These are phyloP conservation scores for Neonectria faginata DNA, from an alignment of 2,329 filamentous ascomycete species.

Conservation along the genomic window DNA sequence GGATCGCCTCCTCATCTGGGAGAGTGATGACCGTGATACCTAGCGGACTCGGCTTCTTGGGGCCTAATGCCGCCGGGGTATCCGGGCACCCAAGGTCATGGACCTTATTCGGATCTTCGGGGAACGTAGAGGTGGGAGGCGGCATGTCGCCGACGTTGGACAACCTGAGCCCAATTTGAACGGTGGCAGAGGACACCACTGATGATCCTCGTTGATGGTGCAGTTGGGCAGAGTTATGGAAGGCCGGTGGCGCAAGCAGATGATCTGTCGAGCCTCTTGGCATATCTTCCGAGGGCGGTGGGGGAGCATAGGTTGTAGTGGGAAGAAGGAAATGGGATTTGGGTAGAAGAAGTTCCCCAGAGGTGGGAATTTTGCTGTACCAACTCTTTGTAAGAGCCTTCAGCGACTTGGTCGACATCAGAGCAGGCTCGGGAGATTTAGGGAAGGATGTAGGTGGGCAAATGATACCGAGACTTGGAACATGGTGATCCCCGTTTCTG, in stretches of 20 bases:
- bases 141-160: conserved; percentile 68
- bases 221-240: conserved; percentile 52
- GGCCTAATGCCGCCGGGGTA: conserved; percentile 31
- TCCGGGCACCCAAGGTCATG: conserved; percentile 54
- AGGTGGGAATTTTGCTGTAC: conserved; percentile 44
- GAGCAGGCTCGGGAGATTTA: conserved; percentile 32
- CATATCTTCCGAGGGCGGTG: conserved; percentile 27
- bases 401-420: conserved; percentile 34
- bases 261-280: conserved; percentile 23
- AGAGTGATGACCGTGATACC: conserved; percentile 44
- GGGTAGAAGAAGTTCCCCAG: conserved; percentile 41
- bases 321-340: conserved; percentile 55
- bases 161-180: conserved; percentile 77
- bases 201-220: conserved; percentile 71
- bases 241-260: conserved; percentile 56
- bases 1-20: conserved; percentile 39
- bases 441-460: conserved; percentile 35
- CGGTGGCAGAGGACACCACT: conserved; percentile 73
- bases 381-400: conserved; percentile 43
- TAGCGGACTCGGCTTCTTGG: conserved; percentile 41
- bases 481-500: conserved; percentile 15
- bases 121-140: conserved; percentile 39
- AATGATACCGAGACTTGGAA: conserved; percentile 37
- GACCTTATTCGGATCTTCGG: conserved; percentile 46
- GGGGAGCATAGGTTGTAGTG: conserved; percentile 58